Conservation (phyloP, 106 monocot genomes). For the Dendrobium chrysotoxum region DNA sequence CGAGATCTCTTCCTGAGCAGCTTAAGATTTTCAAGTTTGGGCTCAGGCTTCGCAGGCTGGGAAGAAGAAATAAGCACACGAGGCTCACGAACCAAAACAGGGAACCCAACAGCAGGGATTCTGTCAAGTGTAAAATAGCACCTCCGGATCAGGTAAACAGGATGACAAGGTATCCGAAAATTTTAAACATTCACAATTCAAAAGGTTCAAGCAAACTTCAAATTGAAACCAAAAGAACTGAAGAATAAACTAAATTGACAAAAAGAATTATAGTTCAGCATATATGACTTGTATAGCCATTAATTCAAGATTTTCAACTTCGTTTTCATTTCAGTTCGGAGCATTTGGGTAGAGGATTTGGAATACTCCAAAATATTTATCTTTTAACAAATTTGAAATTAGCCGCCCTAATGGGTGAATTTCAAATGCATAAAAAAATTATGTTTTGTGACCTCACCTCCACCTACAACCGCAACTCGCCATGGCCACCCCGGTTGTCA, state of each 20-base stretch:
- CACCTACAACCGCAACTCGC: too few species aligned
- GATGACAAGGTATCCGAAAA: background rate
- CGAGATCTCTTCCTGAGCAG: slow-evolving; percentile 42
- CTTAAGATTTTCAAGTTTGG: slow-evolving; percentile 13
- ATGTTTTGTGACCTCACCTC: background rate
- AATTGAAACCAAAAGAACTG: background rate
- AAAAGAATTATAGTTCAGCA: background rate
- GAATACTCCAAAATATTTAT: background rate
- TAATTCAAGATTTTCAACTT: background rate
- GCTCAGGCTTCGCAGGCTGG: slow-evolving; percentile 22
- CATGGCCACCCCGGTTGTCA: too few species aligned
- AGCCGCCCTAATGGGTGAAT: background rate
- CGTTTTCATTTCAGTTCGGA: background rate
- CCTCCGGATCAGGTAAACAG: background rate
- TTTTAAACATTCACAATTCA: background rate
- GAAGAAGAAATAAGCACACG: slow-evolving; percentile 37
- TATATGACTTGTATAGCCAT: background rate
- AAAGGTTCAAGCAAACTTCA: background rate
- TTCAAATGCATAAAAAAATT: background rate
- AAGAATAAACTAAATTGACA: background rate
- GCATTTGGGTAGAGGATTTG: background rate
- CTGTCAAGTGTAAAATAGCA: slow-evolving; percentile 16
- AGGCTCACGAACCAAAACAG: slow-evolving; percentile 62
- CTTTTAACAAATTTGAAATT: background rate
- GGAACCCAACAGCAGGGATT: slow-evolving; percentile 94